Evolutionary conservation across 176 grass and related monocot species (phyloP).

Genomic region (Coix lacrymajobi): DNA sequence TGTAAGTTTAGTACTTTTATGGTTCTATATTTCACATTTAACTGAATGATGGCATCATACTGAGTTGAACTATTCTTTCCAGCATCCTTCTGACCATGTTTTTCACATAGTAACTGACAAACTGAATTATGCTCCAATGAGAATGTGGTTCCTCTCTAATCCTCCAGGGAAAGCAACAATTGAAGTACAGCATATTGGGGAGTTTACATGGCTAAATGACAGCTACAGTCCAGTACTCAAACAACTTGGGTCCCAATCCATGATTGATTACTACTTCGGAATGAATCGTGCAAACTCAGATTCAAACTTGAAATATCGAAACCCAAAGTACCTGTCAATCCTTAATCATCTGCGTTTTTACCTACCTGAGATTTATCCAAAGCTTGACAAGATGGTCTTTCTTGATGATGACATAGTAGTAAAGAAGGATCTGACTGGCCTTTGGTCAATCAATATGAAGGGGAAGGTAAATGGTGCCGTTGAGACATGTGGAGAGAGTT

Average conservation of each 20-base stretch:
- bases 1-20: constrained; percentile 11
- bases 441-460: constrained; percentile 86
- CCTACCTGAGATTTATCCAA: constrained; percentile 78
- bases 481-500: constrained; percentile 80
- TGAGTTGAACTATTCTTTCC: constrained; percentile 29
- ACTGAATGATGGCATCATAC: not conserved
- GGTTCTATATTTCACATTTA: not conserved
- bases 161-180: constrained; percentile 72
- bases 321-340: constrained; percentile 88
- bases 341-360: constrained; percentile 90
- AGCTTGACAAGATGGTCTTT: constrained; percentile 78
- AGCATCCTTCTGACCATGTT: constrained; percentile 76
- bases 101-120: constrained; percentile 90
- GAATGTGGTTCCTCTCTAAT: constrained; percentile 93
- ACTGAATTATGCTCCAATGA: constrained; percentile 81
- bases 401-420: constrained; percentile 91
- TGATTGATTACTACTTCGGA: constrained; percentile 86
- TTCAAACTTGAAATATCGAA: constrained; percentile 75
- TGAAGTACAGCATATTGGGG: constrained; percentile 71
- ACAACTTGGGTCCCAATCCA: constrained; percentile 66
- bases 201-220: constrained; percentile 85
- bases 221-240: constrained; percentile 77
- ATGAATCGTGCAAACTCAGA: constrained; percentile 57
- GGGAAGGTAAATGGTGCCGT: constrained; percentile 83
- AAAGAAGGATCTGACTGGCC: constrained; percentile 63